Conservation (phyloP, 805 yeast genomes). For the Tetrapisispora nanseiensis region DNA sequence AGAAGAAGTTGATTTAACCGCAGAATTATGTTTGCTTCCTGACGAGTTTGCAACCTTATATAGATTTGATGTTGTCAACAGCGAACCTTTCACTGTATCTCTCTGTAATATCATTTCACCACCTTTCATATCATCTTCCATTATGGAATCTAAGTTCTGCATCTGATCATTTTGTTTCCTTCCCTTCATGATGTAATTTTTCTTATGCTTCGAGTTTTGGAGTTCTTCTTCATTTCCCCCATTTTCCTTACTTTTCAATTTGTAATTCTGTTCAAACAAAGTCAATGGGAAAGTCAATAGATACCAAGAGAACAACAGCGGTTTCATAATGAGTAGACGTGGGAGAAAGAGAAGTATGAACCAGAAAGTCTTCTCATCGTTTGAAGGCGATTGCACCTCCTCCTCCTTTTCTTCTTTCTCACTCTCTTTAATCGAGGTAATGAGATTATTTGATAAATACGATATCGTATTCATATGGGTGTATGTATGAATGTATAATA, state of each 20-base stretch:
- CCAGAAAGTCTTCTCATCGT: constrained; percentile 8
- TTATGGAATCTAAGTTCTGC: neutral
- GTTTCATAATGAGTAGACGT: constrained; percentile 41
- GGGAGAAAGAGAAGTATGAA: constrained; percentile 38
- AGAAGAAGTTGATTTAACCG: constrained; percentile 4
- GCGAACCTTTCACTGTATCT: constrained; percentile 27
- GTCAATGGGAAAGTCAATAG: constrained; percentile 49
- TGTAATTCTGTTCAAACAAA: constrained; percentile 24
- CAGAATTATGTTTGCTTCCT: neutral
- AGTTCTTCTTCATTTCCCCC: neutral
- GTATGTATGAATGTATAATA: too few relatives aligned
- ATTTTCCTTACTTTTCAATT: neutral
- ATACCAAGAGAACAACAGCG: constrained; percentile 40
- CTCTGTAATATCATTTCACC: constrained; percentile 24
- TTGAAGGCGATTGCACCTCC: neutral
- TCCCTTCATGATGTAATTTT: neutral
- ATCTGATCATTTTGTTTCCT: neutral
- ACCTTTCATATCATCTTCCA: constrained; percentile 25
- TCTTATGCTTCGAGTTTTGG: neutral
- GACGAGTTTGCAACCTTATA: neutral
- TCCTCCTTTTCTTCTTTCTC: neutral
- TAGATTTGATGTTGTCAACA: constrained; percentile 9
- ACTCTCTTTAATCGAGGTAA: constrained; percentile 4
- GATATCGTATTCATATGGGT: constrained; percentile 17
- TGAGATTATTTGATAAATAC: constrained; percentile 22